Evolutionary conservation across 106 monocot genomes (phyloP), one percentile per base, ranked within the genome.

Genomic region (Dioscorea zingiberensis): DNA sequence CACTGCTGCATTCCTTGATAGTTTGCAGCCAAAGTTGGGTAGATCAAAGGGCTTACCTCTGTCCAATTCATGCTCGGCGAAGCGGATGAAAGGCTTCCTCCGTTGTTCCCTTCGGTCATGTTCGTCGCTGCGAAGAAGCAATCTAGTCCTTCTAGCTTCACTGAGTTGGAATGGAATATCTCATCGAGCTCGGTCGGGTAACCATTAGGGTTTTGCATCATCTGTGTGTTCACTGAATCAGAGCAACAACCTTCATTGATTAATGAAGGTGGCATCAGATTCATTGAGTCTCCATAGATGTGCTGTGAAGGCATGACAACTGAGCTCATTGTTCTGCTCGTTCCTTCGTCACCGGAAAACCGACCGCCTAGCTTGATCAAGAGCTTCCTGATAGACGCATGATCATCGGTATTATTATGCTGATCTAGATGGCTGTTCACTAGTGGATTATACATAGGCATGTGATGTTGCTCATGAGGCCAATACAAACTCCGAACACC

Each of bases 101-200:
- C 46, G 29, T 25, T 49, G 21, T 21, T 59, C 11, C 48, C 60
- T 16, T 74, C 74, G 10, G 49, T 12, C 16, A 73, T 25, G 54
- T 13, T 58, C 21, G 21, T 49, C 1, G 32, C 11, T 14, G 75
- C 86, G 22, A 22, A 78, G 38, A 82, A 57, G n/a, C 27, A 72
- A 54, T 71, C 76, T 5, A 68, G 13, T 3, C 72, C 72, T 29
- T 85, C 77, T 25, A 72, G 15, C 58, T 75, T 75, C 70, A 60
- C 58, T n/a, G 24, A 54, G 23, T 60, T 75, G 49, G 59, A 71
- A 13, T 53, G 56, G 13, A 83, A 55, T 28, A 87, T 58, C 55
- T 77, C 65, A 14, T 87, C 83, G 17, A 87, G 73, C 66, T 86
- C 81, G 1, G 72, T 59, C 2, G 73, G 21, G 27, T 70, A 78